Base-by-base conservation (phyloP, 805 yeast species). In the Wickerhamomyces subpelliculosus region DNA sequence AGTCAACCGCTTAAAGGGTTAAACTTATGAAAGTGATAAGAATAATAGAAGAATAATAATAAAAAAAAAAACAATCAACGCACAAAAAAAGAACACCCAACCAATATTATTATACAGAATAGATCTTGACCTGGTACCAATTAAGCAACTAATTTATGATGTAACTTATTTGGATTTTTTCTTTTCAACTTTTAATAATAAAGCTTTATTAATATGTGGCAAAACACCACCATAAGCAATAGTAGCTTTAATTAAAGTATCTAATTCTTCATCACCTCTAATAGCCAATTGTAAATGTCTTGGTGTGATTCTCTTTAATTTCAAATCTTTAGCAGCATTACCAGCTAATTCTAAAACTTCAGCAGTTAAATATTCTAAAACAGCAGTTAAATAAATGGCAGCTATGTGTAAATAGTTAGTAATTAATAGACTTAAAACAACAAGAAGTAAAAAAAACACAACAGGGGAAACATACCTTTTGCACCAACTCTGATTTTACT, bases 201-300 rank as follows among this genome's bases (percentile, higher is more conserved):
- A 45, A 40, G 54, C 54, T 51, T 51, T 51, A 45, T 51, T 51
- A 39, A 54, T 54, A 45, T 54, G 57, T 40, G 97, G 97, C 62
- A 90, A 72, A 39, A 90, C 97, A 80, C 97, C 97, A 73, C 97
- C 97, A 53, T 82, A 87, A 29, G 97, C 96, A 61, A 90, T 90
- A 42, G 97, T 90, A 42, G 96, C 95, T 67, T 86, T 82, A 59
- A 90, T 84, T 59, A 90, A 75, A 48, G 87, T 81, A 70, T 89
- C 96, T 64, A 90, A 79, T 68, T 90, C 97, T 65, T 90, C 97
- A 65, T 90, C 97, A 61, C 96, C 96, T 72, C 97, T 86, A 58
- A 89, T 89, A 45, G 97, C 97, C 57, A 89, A 75, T 66, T 89
- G 96, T 58, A 89, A 73, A 65, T 89, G 97, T 69, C 97, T 85